Evolutionary conservation across 78 protist genomes (phyloP).

Genomic region (Dictyostelium purpureum): DNA sequence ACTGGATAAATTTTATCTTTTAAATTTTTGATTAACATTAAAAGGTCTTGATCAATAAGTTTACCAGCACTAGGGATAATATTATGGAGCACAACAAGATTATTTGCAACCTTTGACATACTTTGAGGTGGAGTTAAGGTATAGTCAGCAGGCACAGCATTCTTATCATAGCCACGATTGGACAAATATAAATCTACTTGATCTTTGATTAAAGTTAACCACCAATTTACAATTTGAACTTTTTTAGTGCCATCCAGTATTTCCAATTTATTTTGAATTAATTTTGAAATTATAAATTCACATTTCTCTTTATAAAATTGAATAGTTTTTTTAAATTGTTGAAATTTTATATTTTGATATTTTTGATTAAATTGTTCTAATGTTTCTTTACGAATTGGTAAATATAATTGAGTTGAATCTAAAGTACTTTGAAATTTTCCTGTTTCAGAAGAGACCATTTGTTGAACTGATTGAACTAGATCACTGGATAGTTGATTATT

Average conservation of each 20-base stretch:
- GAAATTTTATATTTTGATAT: background rate
- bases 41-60: background rate
- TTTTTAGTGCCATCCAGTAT: constrained; percentile 42
- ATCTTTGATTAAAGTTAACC: constrained; percentile 45
- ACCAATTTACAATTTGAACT: constrained; percentile 35
- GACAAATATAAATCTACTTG: constrained; percentile 23
- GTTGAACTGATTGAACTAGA: background rate
- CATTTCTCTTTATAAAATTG: background rate
- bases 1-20: constrained; percentile 60
- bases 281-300: constrained; percentile 18
- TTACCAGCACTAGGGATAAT: constrained; percentile 8
- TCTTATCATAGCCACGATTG: background rate
- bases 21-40: background rate
- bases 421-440: constrained; percentile 17
- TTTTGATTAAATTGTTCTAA: constrained; percentile 22
- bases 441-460: constrained; percentile 29
- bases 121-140: constrained; percentile 27
- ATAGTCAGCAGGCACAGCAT: constrained; percentile 45
- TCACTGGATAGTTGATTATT: background rate
- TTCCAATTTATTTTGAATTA: constrained; percentile 27
- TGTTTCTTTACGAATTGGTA: constrained; percentile 3
- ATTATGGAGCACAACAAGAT: constrained; percentile 38
- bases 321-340: background rate
- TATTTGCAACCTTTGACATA: constrained; percentile 23
- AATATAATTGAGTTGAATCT: background rate